phyloP scores from a whole-genome alignment of 139 green algal genomes.

The Picochlorum sp. region DNA sequence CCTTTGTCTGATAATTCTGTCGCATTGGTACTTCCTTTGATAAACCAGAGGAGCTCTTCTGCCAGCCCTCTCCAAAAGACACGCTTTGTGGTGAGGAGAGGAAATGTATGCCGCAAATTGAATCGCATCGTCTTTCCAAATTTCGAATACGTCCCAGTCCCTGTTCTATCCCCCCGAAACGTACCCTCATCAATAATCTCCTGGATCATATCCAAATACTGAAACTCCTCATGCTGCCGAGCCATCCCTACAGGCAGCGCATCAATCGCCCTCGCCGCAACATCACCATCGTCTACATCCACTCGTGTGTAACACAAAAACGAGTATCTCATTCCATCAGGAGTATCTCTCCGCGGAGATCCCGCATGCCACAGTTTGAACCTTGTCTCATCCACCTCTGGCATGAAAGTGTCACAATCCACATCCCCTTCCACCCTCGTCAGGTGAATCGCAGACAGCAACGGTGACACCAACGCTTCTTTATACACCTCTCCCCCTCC shows the following conservation, averaged over 20 bases:
- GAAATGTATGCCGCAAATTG: conserved; percentile 92
- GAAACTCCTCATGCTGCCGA: conserved; percentile 76
- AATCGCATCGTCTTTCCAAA: conserved; percentile 88
- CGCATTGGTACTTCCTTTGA: conserved; percentile 81
- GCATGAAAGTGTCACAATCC: conserved; percentile 90
- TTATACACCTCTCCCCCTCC: conserved; percentile 78
- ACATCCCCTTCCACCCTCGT: conserved; percentile 56
- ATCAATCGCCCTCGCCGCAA: not conserved
- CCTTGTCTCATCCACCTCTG: conserved; percentile 40
- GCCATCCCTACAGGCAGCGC: conserved; percentile 41
- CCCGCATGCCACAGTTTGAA: conserved; percentile 67
- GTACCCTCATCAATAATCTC: conserved; percentile 75
- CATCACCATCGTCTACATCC: not conserved
- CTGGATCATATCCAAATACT: conserved; percentile 91
- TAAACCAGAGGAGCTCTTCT: conserved; percentile 99
- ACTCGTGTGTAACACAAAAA: conserved; percentile 68
- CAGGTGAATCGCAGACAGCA: conserved; percentile 81
- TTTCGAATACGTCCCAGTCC: conserved; percentile 85
- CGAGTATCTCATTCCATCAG: conserved; percentile 47
- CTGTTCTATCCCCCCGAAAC: conserved; percentile 80
- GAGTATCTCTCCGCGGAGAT: conserved; percentile 22
- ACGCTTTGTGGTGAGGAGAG: conserved; percentile 95
- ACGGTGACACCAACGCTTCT: conserved; percentile 48
- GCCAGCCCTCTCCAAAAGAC: conserved; percentile 92
- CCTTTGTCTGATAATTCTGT: conserved; percentile 70